Conservation (phyloP, 306 rosid genomes). For the Trifolium pratense region DNA sequence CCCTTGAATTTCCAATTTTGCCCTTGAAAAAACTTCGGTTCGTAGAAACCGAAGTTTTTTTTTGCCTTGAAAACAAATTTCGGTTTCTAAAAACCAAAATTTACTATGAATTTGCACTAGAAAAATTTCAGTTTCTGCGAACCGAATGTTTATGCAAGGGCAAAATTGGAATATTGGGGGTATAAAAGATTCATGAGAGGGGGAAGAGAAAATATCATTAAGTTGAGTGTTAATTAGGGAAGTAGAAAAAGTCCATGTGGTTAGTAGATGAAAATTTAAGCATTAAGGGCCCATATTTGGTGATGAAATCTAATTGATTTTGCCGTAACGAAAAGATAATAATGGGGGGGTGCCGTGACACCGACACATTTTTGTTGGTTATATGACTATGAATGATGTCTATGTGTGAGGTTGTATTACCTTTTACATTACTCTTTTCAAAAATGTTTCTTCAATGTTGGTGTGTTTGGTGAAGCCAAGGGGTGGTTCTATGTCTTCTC, state of each 20-base stretch:
- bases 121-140: too few species aligned
- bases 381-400: background rate
- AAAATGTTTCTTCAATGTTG: background rate
- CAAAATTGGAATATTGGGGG: too few species aligned
- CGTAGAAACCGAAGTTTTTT: too few species aligned
- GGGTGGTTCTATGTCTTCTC: background rate
- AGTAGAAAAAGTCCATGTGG: conserved; percentile 38
- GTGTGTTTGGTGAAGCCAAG: background rate
- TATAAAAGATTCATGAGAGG: too few species aligned
- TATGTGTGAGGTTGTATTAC: background rate
- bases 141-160: too few species aligned
- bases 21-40: too few species aligned
- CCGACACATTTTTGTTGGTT: conserved; percentile 7
- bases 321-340: conserved; percentile 17
- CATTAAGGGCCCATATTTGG: conserved; percentile 26
- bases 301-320: conserved; percentile 19
- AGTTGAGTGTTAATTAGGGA: conserved; percentile 38
- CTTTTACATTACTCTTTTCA: background rate
- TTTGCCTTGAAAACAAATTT: too few species aligned
- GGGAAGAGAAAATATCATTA: too few species aligned
- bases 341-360: too few species aligned
- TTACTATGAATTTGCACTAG: too few species aligned
- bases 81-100: too few species aligned
- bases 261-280: conserved; percentile 14
- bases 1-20: too few species aligned